Percentiles rank a stretch among this genome's conserved stretches.
These are phyloP conservation scores for Phytopythium kandeliae DNA, from an alignment of 352 stramenopile genomes.

Conservation along the genomic window DNA sequence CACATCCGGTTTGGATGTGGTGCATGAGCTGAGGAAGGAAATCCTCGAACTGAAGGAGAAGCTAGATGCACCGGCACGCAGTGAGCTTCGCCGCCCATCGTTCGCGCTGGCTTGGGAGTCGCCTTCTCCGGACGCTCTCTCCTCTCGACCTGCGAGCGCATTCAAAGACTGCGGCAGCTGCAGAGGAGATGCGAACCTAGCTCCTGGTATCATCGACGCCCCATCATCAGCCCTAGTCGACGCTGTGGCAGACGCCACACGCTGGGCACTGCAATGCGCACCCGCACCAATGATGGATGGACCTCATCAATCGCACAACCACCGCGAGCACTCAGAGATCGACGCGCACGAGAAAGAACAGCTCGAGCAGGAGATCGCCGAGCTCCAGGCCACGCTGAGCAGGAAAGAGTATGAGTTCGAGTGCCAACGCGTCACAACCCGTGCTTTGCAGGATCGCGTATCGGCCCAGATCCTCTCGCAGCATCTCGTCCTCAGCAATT, in stretches of 20 bases:
- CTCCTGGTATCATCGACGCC: not conserved
- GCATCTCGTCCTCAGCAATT: constrained; percentile 20
- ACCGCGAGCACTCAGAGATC: not conserved
- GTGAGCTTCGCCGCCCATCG: not conserved
- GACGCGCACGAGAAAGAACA: not conserved
- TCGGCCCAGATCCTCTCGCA: not conserved
- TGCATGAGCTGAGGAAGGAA: constrained; percentile 28
- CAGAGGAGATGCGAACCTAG: not conserved
- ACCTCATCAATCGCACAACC: too few relatives aligned
- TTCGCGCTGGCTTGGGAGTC: constrained; percentile 2
- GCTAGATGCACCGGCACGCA: constrained; percentile 11
- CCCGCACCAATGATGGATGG: not conserved
- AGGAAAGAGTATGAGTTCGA: constrained; percentile 5
- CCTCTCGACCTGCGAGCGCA: not conserved
- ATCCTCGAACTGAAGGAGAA: constrained; percentile 37
- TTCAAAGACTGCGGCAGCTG: not conserved
- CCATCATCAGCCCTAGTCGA: not conserved
- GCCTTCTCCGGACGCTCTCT: not conserved
- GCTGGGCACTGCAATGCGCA: not conserved
- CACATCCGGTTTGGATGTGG: constrained; percentile 23
- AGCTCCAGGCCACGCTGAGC: not conserved
- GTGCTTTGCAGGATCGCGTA: not conserved
- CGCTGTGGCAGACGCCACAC: constrained; percentile 1
- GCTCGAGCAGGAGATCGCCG: not conserved
- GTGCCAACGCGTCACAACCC: constrained; percentile 2